A percentile compares a stretch with the other conserved stretches of the same genome.
Evolutionary conservation across 2,329 filamentous ascomycete genomes (phyloP).

Genomic region (Hawksworthiomyces lignivorus): DNA sequence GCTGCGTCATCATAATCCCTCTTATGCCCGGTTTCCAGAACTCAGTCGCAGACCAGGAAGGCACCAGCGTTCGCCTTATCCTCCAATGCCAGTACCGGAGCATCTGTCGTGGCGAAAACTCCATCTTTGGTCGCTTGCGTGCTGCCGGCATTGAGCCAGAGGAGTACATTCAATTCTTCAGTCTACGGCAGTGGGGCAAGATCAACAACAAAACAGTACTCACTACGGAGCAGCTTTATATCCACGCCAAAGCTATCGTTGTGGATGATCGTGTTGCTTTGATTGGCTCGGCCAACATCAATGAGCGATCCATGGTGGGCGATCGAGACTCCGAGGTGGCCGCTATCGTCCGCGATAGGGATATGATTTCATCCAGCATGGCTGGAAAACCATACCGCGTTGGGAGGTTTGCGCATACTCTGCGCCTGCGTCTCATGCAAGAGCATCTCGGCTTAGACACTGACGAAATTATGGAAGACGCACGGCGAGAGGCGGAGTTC

Average conservation of each 20-base stretch:
- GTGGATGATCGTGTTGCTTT: constrained; percentile 89
- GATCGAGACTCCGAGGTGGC: constrained; percentile 88
- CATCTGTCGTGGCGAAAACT: constrained; percentile 86
- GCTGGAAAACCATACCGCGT: constrained; percentile 82
- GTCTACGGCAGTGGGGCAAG: constrained; percentile 83
- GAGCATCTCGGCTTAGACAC: constrained; percentile 96
- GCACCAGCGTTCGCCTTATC: constrained; percentile 88
- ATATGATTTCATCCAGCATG: constrained; percentile 91
- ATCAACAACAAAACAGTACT: constrained; percentile 75
- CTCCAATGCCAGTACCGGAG: constrained; percentile 96
- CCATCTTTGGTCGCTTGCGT: constrained; percentile 80
- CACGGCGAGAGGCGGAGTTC: constrained; percentile 50
- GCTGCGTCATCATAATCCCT: constrained; percentile 81
- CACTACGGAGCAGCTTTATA: constrained; percentile 94
- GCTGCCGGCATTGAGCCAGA: constrained; percentile 81
- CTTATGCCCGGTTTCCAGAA: constrained; percentile 99
- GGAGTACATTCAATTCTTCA: constrained; percentile 94
- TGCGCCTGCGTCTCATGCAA: constrained; percentile 89
- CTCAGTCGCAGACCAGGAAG: constrained; percentile 87
- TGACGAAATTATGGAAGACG: constrained; percentile 78
- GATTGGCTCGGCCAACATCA: constrained; percentile 97
- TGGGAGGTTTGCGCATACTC: constrained; percentile 83
- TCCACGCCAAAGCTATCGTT: constrained; percentile 94
- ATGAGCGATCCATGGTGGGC: constrained; percentile 92
- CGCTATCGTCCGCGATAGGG: constrained; percentile 81